phyloP scores from a whole-genome alignment of 2,329 filamentous ascomycete genomes.

The Alternaria longipes region DNA sequence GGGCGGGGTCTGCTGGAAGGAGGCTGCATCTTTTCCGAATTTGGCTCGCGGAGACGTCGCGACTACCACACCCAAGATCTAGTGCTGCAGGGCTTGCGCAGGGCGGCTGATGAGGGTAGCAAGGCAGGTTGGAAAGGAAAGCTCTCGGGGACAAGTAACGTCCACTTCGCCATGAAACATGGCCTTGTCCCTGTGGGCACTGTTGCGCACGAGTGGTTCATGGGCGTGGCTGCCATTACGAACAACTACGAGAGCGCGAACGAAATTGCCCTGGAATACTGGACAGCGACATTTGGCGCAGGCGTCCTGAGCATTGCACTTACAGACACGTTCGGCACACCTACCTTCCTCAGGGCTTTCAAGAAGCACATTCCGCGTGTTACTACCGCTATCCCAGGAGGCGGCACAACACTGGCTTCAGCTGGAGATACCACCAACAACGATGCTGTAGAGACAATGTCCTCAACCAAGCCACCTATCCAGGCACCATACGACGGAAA shows the following conservation, averaged over 20 bases:
- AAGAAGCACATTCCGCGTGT: slow-evolving; percentile 67
- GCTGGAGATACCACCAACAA: slow-evolving; percentile 54
- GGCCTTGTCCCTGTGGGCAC: slow-evolving; percentile 86
- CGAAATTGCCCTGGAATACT: slow-evolving; percentile 83
- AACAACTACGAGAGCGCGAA: slow-evolving; percentile 86
- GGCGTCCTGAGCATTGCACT: slow-evolving; percentile 85
- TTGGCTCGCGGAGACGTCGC: slow-evolving; percentile 85
- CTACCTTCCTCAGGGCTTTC: slow-evolving; percentile 87
- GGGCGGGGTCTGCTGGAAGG: slow-evolving; percentile 78
- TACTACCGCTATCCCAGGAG: slow-evolving; percentile 54
- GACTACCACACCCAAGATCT: slow-evolving; percentile 96
- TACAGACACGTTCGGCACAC: slow-evolving; percentile 96
- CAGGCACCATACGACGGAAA: slow-evolving; percentile 53
- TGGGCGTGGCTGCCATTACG: slow-evolving; percentile 93
- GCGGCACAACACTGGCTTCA: slow-evolving; percentile 53
- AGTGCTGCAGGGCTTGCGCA: slow-evolving; percentile 85
- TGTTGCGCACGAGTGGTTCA: slow-evolving; percentile 98
- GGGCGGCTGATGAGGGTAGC: slow-evolving; percentile 76
- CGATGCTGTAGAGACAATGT: slow-evolving; percentile 46
- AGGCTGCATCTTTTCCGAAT: slow-evolving; percentile 92
- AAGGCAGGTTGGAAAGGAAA: slow-evolving; percentile 73
- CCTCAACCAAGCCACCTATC: slow-evolving; percentile 54
- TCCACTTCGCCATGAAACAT: slow-evolving; percentile 95
- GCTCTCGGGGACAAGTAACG: slow-evolving; percentile 91
- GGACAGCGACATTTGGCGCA: slow-evolving; percentile 90